Percentiles rank a stretch among this genome's conserved stretches.
These are phyloP conservation scores for Alternaria sp. DNA, from an alignment of 2,329 filamentous ascomycete species.

Conservation along the genomic window DNA sequence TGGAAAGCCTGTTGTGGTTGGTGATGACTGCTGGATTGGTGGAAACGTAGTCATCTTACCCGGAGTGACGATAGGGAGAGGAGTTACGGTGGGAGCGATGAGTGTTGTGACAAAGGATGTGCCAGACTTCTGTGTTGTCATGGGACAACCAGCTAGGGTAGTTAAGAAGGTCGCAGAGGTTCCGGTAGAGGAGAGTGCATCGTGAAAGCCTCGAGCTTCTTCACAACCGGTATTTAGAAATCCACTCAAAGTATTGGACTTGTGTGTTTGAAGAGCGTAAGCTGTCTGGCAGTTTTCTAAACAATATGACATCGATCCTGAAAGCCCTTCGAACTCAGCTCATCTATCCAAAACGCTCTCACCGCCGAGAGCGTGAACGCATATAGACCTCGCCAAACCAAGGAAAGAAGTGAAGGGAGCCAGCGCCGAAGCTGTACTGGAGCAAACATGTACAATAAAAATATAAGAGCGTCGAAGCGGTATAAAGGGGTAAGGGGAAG, in stretches of 20 bases:
- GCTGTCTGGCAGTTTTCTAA: background rate
- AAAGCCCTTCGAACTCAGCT: background rate
- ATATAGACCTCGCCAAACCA: conserved; percentile 5
- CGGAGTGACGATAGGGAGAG: conserved; percentile 79
- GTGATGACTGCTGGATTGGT: conserved; percentile 57
- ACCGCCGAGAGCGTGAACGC: background rate
- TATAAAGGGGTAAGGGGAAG: conserved; percentile 10
- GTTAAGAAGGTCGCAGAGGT: conserved; percentile 50
- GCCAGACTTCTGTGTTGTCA: conserved; percentile 68
- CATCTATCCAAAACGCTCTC: background rate
- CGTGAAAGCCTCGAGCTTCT: background rate
- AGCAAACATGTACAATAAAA: conserved; percentile 32
- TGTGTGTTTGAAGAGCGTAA: background rate
- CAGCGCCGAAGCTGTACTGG: conserved; percentile 19
- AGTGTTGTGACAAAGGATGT: conserved; percentile 84
- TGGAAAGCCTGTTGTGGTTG: conserved; percentile 58
- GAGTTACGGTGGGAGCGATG: conserved; percentile 78
- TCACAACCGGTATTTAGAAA: background rate
- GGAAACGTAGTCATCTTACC: conserved; percentile 67
- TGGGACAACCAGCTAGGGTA: conserved; percentile 71
- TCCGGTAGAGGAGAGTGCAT: conserved; percentile 12
- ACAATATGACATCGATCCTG: background rate
- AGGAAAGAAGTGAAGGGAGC: conserved; percentile 15
- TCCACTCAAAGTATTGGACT: background rate
- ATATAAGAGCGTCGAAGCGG: conserved; percentile 16